Conservation (phyloP, 768 basidiomycete species). For the Chlorophyllum brunneum region DNA sequence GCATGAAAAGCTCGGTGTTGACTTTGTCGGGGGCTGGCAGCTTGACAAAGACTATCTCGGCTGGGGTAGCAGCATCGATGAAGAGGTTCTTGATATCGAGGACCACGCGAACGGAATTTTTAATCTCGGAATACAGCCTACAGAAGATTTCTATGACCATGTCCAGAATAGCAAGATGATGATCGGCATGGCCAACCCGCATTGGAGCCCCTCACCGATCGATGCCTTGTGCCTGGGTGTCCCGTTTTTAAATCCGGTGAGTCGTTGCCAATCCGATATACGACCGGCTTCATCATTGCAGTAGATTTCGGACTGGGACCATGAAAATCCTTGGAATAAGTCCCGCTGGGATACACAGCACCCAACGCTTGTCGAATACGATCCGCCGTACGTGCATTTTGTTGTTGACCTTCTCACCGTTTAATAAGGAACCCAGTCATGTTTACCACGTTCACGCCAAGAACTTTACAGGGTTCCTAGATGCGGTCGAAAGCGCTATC, state of each 20-base stretch:
- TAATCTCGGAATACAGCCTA: slow-evolving; percentile 18
- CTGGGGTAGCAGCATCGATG: slow-evolving; percentile 20
- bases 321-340: slow-evolving; percentile 22
- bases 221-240: slow-evolving; percentile 34
- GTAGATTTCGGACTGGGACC: slow-evolving; percentile 24
- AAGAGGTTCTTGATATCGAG: slow-evolving; percentile 21
- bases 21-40: slow-evolving; percentile 22
- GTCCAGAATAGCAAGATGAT: slow-evolving; percentile 25
- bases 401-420: background rate
- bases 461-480: slow-evolving; percentile 24
- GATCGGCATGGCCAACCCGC: slow-evolving; percentile 25
- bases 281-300: background rate
- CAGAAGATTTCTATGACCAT: slow-evolving; percentile 18
- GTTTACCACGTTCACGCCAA: slow-evolving; percentile 29
- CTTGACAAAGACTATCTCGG: slow-evolving; percentile 19
- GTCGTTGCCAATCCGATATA: background rate
- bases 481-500: slow-evolving; percentile 23
- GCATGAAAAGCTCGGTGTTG: slow-evolving; percentile 15
- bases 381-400: slow-evolving; percentile 24
- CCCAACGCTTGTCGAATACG: slow-evolving; percentile 21
- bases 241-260: slow-evolving; percentile 34
- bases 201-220: slow-evolving; percentile 28
- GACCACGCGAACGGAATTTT: slow-evolving; percentile 19
- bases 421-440: slow-evolving; percentile 16
- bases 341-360: slow-evolving; percentile 29